Base-by-base conservation (phyloP, 495 filamentous ascomycete genomes). In the Hypoxylon fragiforme region DNA sequence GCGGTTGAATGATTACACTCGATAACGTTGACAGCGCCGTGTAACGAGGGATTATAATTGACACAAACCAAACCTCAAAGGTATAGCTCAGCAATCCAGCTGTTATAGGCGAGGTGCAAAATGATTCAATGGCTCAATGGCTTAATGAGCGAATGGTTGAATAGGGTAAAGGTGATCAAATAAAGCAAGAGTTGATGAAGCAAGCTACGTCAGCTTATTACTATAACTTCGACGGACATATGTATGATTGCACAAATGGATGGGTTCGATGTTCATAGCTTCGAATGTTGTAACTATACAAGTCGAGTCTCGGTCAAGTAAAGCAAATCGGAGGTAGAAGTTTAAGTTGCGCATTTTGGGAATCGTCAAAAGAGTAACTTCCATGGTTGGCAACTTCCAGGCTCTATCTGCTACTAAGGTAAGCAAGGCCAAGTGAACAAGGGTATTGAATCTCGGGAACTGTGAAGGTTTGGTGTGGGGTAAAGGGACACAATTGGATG, bases 381-480 rank as follows among this genome's bases (percentile, higher is more conserved):
- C 54, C 54, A 45, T 45, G 54, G 43, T 16, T 14, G 26, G 34
- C 28, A 50, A 34, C 15, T 36, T 44, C 45, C 24, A 48, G 44
- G 44, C 30, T 48, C 26, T 24, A 39, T 7, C 6, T 8, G 36
- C n/a, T n/a, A n/a, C n/a, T n/a, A n/a, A n/a, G n/a, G 39, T 12
- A 21, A 22, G 20, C n/a, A 39, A 14, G 34, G 36, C 6, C 19
- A 22, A 38, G 34, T 22, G 13, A 20, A 34, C 56, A 60, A 44
- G 56, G 56, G 44, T 60, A 40, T 44, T n/a, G 44, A 44, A 31
- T 44, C 21, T 48, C 35, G 53, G 42, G 56, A 35, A 35, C 6
- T 6, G 55, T 48, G 49, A 49, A 38, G 35, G 53, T 31, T 4
- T 37, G 34, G 38, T 54, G 56, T 60, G 56, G 56, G 56, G 56